Evolutionary conservation across 768 basidiomycete species (phyloP).

Genomic region (Podaxis sp.): DNA sequence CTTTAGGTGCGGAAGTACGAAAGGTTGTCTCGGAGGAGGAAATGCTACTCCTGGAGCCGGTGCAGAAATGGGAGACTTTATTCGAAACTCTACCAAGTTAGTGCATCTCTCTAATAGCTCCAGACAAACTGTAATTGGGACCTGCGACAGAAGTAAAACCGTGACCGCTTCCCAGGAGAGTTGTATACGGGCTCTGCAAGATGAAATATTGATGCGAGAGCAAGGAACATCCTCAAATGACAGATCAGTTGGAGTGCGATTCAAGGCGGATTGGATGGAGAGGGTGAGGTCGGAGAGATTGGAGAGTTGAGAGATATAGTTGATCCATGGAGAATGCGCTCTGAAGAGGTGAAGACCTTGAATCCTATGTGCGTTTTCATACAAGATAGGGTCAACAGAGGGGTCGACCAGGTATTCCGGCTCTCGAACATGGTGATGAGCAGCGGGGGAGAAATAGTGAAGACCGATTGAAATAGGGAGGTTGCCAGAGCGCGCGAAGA

Average conservation of each 20-base stretch:
- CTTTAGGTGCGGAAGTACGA: not conserved
- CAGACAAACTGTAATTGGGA: not conserved
- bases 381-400: not conserved
- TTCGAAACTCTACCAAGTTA: not conserved
- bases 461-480: not conserved
- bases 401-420: not conserved
- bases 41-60: not conserved
- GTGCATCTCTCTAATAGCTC: not conserved
- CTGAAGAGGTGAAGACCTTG: not conserved
- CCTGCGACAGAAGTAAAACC: not conserved
- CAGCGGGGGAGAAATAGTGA: not conserved
- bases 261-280: not conserved
- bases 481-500: not conserved
- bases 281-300: not conserved
- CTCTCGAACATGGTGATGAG: not conserved
- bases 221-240: not conserved
- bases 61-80: not conserved
- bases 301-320: not conserved
- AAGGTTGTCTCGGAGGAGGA: not conserved
- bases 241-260: not conserved
- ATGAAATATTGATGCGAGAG: not conserved
- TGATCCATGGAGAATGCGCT: not conserved
- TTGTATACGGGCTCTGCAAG: not conserved
- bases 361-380: not conserved
- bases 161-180: not conserved